phyloP scores from a whole-genome alignment of 2,329 filamentous ascomycete genomes.

The Fusarium liriodendri region DNA sequence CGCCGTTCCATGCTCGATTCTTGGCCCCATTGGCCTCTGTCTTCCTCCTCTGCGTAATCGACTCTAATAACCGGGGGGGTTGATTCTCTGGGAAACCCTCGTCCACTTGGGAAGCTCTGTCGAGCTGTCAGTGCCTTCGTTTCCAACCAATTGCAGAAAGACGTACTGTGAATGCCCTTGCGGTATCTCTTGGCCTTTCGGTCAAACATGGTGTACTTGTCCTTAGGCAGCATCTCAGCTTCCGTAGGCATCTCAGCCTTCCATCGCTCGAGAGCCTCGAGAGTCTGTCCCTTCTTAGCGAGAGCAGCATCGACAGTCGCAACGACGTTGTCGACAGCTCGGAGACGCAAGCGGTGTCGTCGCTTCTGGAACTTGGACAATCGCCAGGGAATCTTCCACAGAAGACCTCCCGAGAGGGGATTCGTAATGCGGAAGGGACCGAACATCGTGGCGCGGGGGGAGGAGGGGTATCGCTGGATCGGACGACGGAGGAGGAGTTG shows the following conservation, averaged over 20 bases:
- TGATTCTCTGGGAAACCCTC: slow-evolving; percentile 90
- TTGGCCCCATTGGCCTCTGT: slow-evolving; percentile 12
- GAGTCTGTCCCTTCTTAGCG: slow-evolving; percentile 75
- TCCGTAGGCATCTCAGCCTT: slow-evolving; percentile 96
- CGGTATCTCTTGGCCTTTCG: slow-evolving; percentile 94
- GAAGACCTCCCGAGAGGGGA: slow-evolving; percentile 80
- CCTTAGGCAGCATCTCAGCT: slow-evolving; percentile 92
- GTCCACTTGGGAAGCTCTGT: slow-evolving; percentile 92
- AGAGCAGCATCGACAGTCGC: slow-evolving; percentile 84
- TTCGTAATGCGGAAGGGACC: slow-evolving; percentile 84
- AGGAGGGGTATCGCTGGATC: slow-evolving; percentile 19
- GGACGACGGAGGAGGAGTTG: slow-evolving; percentile 18
- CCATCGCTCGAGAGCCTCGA: slow-evolving; percentile 88
- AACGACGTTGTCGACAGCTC: slow-evolving; percentile 88
- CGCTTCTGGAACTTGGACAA: slow-evolving; percentile 92
- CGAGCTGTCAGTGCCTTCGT: slow-evolving; percentile 31
- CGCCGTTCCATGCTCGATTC: slow-evolving; percentile 36
- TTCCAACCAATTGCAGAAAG: background rate
- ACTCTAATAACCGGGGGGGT: slow-evolving; percentile 89
- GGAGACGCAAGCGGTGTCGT: slow-evolving; percentile 84
- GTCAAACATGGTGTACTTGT: slow-evolving; percentile 99
- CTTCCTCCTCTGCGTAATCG: slow-evolving; percentile 17
- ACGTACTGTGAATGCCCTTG: slow-evolving; percentile 97
- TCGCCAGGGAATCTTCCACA: slow-evolving; percentile 98
- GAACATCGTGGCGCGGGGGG: slow-evolving; percentile 71